Percentiles rank a stretch among this genome's conserved stretches.
phyloP scores from a whole-genome alignment of 352 stramenopile species.

The Globisporangium okanoganense region DNA sequence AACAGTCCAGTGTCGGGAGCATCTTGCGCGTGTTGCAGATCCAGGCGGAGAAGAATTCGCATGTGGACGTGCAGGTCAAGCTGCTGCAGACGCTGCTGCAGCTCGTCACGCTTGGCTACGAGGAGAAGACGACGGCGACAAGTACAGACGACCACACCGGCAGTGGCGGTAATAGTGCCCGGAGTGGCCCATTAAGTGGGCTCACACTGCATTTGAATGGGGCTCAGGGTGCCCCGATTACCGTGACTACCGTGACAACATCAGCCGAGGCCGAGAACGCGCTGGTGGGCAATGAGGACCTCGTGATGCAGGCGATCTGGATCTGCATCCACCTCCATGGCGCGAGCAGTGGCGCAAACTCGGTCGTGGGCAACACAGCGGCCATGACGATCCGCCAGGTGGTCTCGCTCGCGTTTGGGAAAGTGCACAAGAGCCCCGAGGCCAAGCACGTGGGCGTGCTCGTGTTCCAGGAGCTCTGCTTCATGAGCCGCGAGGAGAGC shows the following conservation, averaged over 20 bases:
- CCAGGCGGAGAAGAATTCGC: slow-evolving; percentile 88
- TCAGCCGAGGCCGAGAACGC: slow-evolving; percentile 27
- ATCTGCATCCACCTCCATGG: slow-evolving; percentile 84
- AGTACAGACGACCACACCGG: neutral
- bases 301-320: slow-evolving; percentile 87
- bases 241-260: neutral
- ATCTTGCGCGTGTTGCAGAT: slow-evolving; percentile 96
- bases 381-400: slow-evolving; percentile 88
- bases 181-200: slow-evolving; percentile 12
- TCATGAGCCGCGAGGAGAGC: slow-evolving; percentile 81
- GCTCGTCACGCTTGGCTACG: slow-evolving; percentile 77
- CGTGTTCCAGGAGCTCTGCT: slow-evolving; percentile 85
- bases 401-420: slow-evolving; percentile 83
- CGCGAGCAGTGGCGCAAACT: slow-evolving; percentile 64
- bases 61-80: slow-evolving; percentile 86
- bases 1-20: slow-evolving; percentile 91
- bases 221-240: neutral
- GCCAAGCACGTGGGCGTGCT: slow-evolving; percentile 81
- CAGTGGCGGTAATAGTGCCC: slow-evolving; percentile 1
- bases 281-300: slow-evolving; percentile 77
- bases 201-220: slow-evolving; percentile 21
- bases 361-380: slow-evolving; percentile 81
- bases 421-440: slow-evolving; percentile 59
- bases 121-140: slow-evolving; percentile 30
- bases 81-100: slow-evolving; percentile 86